Conservation (phyloP, 225 moss, liverwort and hornwort genomes). For the Asterella californica region DNA sequence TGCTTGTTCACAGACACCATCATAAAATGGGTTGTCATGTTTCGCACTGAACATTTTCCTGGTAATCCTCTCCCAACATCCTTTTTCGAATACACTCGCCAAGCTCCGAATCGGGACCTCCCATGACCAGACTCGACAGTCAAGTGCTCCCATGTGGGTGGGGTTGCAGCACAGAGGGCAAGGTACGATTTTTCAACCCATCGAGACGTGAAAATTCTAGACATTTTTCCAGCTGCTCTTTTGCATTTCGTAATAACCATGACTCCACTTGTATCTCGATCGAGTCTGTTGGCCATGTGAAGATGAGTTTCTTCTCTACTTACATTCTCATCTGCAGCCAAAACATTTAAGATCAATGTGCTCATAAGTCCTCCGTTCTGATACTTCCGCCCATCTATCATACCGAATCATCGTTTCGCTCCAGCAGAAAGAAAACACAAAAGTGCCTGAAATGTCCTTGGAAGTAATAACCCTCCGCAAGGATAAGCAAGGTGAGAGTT, state of each 20-base stretch:
- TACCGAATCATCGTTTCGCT: neutral
- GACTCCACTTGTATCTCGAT: conserved; percentile 96
- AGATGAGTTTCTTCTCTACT: conserved; percentile 40
- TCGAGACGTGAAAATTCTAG: conserved; percentile 69
- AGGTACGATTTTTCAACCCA: conserved; percentile 84
- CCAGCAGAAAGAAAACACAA: neutral
- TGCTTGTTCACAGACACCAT: conserved; percentile 43
- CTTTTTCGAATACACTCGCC: conserved; percentile 83
- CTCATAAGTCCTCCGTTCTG: neutral
- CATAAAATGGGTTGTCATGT: conserved; percentile 71
- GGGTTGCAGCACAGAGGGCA: conserved; percentile 61
- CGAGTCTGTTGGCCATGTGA: conserved; percentile 93
- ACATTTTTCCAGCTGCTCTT: conserved; percentile 70
- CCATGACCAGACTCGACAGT: conserved; percentile 85
- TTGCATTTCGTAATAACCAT: conserved; percentile 87
- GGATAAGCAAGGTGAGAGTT: neutral
- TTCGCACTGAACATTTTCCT: conserved; percentile 70
- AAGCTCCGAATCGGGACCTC: conserved; percentile 89
- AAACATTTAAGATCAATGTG: neutral
- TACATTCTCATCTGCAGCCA: conserved; percentile 34
- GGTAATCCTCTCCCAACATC: conserved; percentile 77
- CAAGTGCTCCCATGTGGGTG: conserved; percentile 49
- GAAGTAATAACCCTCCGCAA: neutral
- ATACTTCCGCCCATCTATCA: neutral
- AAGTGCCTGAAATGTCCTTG: neutral